Evolutionary conservation across 2,329 filamentous ascomycete genomes (phyloP).

Genomic region (Aureobasidium zeae): DNA sequence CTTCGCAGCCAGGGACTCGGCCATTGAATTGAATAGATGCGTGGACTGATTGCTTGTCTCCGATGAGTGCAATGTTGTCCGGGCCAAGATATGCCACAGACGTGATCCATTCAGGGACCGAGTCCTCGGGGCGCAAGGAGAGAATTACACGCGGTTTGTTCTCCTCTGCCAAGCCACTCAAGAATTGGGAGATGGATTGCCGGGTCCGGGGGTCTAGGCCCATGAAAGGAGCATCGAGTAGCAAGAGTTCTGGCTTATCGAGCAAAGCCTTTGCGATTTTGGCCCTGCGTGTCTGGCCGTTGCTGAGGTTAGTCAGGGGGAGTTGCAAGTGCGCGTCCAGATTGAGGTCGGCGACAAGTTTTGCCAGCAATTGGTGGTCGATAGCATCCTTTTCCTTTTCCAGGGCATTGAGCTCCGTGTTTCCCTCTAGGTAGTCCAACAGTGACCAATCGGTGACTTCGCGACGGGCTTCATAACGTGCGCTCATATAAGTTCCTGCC

Average conservation of each 20-base stretch:
- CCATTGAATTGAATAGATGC: conserved; percentile 20
- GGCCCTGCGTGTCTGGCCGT: conserved; percentile 81
- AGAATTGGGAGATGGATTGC: conserved; percentile 58
- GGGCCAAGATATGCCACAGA: conserved; percentile 66
- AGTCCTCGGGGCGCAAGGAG: conserved; percentile 74
- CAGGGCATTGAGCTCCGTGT: conserved; percentile 71
- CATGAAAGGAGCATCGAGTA: conserved; percentile 94
- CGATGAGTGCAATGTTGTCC: conserved; percentile 57
- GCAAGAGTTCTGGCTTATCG: conserved; percentile 65
- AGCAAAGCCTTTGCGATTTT: conserved; percentile 82
- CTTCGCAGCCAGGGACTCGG: no score
- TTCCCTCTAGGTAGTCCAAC: conserved; percentile 67
- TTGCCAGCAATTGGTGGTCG: conserved; percentile 45
- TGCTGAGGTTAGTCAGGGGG: conserved; percentile 82
- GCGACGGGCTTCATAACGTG: conserved; percentile 77
- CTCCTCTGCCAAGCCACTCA: conserved; percentile 57
- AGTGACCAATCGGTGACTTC: conserved; percentile 85
- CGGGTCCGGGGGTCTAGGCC: conserved; percentile 82
- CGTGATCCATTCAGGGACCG: conserved; percentile 81
- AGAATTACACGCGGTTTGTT: conserved; percentile 65
- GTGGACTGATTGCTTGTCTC: conserved; percentile 55
- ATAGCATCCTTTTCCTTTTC: conserved; percentile 40
- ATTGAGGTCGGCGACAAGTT: conserved; percentile 60
- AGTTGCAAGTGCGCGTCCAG: conserved; percentile 63
- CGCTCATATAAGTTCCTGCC: conserved; percentile 65